Evolutionary conservation across 208 protist species (phyloP).

Genomic region (Leishmania braziliensis): DNA sequence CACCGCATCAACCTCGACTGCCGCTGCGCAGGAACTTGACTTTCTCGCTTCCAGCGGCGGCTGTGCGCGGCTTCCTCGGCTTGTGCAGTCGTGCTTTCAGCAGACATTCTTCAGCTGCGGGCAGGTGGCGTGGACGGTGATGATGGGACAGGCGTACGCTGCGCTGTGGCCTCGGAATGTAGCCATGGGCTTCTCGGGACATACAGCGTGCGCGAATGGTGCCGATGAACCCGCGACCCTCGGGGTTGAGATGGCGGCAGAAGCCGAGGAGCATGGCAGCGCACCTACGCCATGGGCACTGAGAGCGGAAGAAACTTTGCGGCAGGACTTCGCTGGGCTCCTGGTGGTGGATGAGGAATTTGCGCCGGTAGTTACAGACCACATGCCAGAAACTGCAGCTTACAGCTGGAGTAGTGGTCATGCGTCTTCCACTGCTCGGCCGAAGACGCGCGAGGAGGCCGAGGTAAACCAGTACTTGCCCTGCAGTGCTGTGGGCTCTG

Average conservation of each 20-base stretch:
- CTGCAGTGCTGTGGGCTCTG: not conserved
- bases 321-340: not conserved
- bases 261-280: not conserved
- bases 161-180: slow-evolving; percentile 17
- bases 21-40: not conserved
- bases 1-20: not conserved
- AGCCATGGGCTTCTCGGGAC: not conserved
- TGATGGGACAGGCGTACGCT: slow-evolving; percentile 54
- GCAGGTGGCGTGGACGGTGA: slow-evolving; percentile 69
- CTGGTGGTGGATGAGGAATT: not conserved
- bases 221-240: not conserved
- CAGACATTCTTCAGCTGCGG: slow-evolving; percentile 42
- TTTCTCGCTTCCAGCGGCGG: slow-evolving; percentile 5
- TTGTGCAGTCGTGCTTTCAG: slow-evolving; percentile 58
- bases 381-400: not conserved
- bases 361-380: not conserved
- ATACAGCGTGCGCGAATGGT: not conserved
- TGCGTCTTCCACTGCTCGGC: not conserved
- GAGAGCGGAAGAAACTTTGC: not conserved
- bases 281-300: not conserved
- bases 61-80: slow-evolving; percentile 58
- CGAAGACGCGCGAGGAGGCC: slow-evolving; percentile 7
- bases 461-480: not conserved
- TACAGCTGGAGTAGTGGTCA: not conserved
- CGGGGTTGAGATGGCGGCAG: too few relatives aligned